phyloP scores from a whole-genome alignment of 2,329 filamentous ascomycete genomes.

The Pseudogymnoascus sp. region DNA sequence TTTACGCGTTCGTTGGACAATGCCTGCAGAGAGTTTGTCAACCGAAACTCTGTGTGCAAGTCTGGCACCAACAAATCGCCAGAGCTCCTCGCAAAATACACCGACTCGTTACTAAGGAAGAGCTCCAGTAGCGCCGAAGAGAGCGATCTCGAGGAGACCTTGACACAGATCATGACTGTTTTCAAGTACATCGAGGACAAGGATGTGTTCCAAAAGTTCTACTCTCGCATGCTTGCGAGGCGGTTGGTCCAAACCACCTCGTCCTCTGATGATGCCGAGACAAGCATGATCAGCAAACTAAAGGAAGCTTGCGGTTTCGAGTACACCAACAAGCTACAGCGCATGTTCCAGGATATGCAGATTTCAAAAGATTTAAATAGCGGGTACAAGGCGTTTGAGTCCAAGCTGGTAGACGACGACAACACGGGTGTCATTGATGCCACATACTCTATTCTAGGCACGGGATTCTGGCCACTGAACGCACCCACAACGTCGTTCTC shows the following conservation, averaged over 20 bases:
- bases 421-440: slow-evolving; percentile 70
- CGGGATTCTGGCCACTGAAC: slow-evolving; percentile 92
- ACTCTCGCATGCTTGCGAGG: slow-evolving; percentile 91
- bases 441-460: slow-evolving; percentile 86
- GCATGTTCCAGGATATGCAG: slow-evolving; percentile 99
- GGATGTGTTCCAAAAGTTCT: slow-evolving; percentile 99
- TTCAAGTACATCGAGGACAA: slow-evolving; percentile 99
- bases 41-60: slow-evolving; percentile 93
- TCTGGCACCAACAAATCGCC: slow-evolving; percentile 89
- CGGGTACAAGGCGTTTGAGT: slow-evolving; percentile 73
- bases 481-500: slow-evolving; percentile 83
- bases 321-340: slow-evolving; percentile 98
- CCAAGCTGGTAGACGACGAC: slow-evolving; percentile 52
- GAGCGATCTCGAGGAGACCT: slow-evolving; percentile 79
- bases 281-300: slow-evolving; percentile 98
- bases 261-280: slow-evolving; percentile 94
- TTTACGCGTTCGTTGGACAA: slow-evolving; percentile 96
- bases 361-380: slow-evolving; percentile 95
- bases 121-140: slow-evolving; percentile 89
- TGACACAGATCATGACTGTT: slow-evolving; percentile 95
- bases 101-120: slow-evolving; percentile 86
- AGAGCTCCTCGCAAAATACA: slow-evolving; percentile 90
- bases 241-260: slow-evolving; percentile 92
- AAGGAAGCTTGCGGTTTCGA: slow-evolving; percentile 98
- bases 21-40: slow-evolving; percentile 95